Conservation (phyloP, 2,329 filamentous ascomycete genomes). For the Beauveria bassiana region DNA sequence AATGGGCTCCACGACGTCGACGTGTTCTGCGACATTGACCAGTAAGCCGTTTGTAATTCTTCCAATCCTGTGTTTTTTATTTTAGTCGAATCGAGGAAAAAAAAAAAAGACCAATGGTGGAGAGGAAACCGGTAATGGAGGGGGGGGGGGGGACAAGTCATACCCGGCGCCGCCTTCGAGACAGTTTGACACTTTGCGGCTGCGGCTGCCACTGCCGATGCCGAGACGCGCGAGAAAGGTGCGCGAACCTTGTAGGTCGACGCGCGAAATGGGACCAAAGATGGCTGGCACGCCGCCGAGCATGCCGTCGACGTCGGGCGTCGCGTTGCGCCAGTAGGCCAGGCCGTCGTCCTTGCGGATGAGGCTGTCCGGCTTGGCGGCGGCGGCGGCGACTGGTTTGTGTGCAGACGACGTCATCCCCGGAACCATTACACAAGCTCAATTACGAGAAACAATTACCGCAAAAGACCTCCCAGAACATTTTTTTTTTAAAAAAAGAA, state of each 20-base stretch:
- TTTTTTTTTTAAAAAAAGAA: no score
- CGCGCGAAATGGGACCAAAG: slow-evolving; percentile 40
- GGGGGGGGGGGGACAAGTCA: slow-evolving; percentile 11
- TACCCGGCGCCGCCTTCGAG: slow-evolving; percentile 35
- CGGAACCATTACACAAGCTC: no score
- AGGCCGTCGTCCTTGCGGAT: not conserved
- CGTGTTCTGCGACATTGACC: slow-evolving; percentile 56
- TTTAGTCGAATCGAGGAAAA: not conserved
- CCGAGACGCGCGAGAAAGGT: slow-evolving; percentile 63
- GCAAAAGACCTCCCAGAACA: no score
- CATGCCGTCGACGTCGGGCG: slow-evolving; percentile 54
- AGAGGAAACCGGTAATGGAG: not conserved
- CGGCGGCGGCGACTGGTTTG: not conserved
- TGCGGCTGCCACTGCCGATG: slow-evolving; percentile 25
- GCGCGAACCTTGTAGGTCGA: slow-evolving; percentile 62
- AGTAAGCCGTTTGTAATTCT: slow-evolving; percentile 73
- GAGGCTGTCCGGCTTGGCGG: not conserved
- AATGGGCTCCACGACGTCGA: slow-evolving; percentile 83
- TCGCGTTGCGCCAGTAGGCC: slow-evolving; percentile 39
- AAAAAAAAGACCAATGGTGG: not conserved
- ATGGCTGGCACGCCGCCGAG: slow-evolving; percentile 57
- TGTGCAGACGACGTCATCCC: not conserved
- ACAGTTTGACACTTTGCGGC: slow-evolving; percentile 20
- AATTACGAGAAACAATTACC: no score
- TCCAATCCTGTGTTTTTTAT: slow-evolving; percentile 54